Conservation (phyloP, 495 filamentous ascomycete genomes). For the Gamarada debralockiae region DNA sequence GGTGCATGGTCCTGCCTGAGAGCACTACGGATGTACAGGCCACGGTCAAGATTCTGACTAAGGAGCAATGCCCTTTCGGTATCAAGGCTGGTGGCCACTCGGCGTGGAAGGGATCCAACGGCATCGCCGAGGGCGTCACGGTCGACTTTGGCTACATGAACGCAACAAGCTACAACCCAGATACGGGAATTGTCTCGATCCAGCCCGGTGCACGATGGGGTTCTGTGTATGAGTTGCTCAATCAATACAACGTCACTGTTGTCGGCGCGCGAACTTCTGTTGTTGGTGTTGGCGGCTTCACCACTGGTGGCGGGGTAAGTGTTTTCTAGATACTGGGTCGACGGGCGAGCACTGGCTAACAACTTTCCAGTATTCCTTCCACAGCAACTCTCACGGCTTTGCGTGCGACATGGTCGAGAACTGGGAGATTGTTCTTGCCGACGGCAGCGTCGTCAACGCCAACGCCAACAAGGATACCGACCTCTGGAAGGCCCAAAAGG, state of each 20-base stretch:
- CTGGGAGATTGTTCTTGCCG: conserved; percentile 47
- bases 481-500: conserved; percentile 50
- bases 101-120: conserved; percentile 21
- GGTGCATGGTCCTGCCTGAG: conserved; percentile 33
- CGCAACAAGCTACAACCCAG: conserved; percentile 30
- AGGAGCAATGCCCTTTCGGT: conserved; percentile 32
- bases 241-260: conserved; percentile 29
- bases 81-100: conserved; percentile 31
- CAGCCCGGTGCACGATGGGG: conserved; percentile 40
- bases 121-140: conserved; percentile 29
- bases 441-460: conserved; percentile 44
- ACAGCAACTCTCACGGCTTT: conserved; percentile 36
- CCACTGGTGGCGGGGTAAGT: conserved; percentile 28
- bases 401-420: conserved; percentile 40
- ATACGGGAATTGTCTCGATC: conserved; percentile 28
- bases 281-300: conserved; percentile 15
- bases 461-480: conserved; percentile 39
- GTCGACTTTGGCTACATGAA: conserved; percentile 30
- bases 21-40: conserved; percentile 33
- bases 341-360: conserved; percentile 16
- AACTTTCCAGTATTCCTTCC: conserved; percentile 37
- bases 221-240: conserved; percentile 42
- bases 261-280: conserved; percentile 4
- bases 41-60: conserved; percentile 29
- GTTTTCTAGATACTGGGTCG: conserved; percentile 8